phyloP scores from a whole-genome alignment of 495 filamentous ascomycete genomes.

The Haplographium delicatum region DNA sequence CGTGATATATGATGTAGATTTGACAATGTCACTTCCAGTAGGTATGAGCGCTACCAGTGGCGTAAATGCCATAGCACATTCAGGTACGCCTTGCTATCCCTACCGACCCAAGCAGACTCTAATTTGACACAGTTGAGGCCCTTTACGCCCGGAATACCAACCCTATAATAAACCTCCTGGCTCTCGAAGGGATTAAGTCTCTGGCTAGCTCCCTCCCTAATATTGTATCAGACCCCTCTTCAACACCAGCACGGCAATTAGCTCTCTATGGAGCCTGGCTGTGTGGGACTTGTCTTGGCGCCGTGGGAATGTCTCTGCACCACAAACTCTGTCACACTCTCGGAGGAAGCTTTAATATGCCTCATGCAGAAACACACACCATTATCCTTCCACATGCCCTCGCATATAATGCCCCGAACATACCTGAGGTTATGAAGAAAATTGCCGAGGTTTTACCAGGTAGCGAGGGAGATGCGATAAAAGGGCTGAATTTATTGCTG shows the following conservation, averaged over 20 bases:
- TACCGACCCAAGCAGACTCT: not conserved
- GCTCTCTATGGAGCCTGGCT: slow-evolving; percentile 66
- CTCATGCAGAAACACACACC: slow-evolving; percentile 66
- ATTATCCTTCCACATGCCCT: slow-evolving; percentile 63
- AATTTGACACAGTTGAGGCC: slow-evolving; percentile 48
- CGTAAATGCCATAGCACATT: slow-evolving; percentile 67
- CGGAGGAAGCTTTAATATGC: slow-evolving; percentile 63
- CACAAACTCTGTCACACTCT: slow-evolving; percentile 68
- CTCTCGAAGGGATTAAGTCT: slow-evolving; percentile 49
- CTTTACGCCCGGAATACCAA: slow-evolving; percentile 61
- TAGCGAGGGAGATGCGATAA: slow-evolving; percentile 52
- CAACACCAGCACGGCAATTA: slow-evolving; percentile 44
- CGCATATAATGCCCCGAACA: slow-evolving; percentile 60
- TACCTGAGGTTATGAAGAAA: slow-evolving; percentile 54
- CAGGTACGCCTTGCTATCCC: slow-evolving; percentile 33
- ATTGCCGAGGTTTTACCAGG: slow-evolving; percentile 53
- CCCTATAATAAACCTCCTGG: slow-evolving; percentile 53
- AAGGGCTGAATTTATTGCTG: slow-evolving; percentile 56
- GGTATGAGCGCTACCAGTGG: slow-evolving; percentile 58
- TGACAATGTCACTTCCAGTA: slow-evolving; percentile 59
- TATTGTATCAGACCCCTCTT: slow-evolving; percentile 45
- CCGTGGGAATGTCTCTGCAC: slow-evolving; percentile 65
- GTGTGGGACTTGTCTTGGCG: slow-evolving; percentile 57
- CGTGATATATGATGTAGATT: slow-evolving; percentile 65
- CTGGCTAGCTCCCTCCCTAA: slow-evolving; percentile 52